phyloP scores from a whole-genome alignment of 805 yeast species.

The Cyberlindnera subsufficiens region DNA sequence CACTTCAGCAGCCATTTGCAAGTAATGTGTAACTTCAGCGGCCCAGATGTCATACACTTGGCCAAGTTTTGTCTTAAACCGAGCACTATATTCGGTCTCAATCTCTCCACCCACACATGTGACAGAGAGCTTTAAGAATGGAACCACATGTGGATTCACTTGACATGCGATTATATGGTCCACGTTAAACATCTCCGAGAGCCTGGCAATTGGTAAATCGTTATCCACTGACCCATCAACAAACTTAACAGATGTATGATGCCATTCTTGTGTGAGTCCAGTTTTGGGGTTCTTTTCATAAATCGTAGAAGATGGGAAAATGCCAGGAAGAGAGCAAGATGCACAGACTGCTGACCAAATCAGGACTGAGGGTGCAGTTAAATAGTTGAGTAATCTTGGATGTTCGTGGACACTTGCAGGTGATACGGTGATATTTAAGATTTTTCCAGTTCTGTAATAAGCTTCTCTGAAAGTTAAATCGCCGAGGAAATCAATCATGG shows the following conservation, averaged over 20 bases:
- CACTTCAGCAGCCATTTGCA: conserved; percentile 67
- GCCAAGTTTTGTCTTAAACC: conserved; percentile 45
- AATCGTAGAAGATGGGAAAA: conserved; percentile 81
- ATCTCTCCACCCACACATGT: conserved; percentile 65
- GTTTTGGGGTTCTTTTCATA: conserved; percentile 77
- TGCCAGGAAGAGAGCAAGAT: conserved; percentile 89
- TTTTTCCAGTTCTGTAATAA: conserved; percentile 86
- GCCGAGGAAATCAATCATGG: conserved; percentile 77
- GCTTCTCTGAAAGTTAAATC: conserved; percentile 93
- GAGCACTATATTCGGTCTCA: conserved; percentile 54
- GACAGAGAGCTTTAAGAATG: conserved; percentile 65
- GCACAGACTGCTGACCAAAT: conserved; percentile 91
- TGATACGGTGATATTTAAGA: conserved; percentile 91
- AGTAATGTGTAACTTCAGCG: conserved; percentile 71
- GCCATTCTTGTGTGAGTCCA: conserved; percentile 77
- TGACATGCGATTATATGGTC: conserved; percentile 97
- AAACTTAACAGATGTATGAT: conserved; percentile 65
- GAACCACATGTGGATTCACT: conserved; percentile 94
- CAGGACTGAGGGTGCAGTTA: conserved; percentile 76
- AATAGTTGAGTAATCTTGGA: conserved; percentile 72
- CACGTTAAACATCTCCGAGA: conserved; percentile 95
- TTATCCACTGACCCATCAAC: conserved; percentile 96
- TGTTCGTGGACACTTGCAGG: conserved; percentile 89
- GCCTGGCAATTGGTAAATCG: conserved; percentile 83
- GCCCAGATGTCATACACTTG: conserved; percentile 53